Evolutionary conservation across 192 early-diverging fungal genomes (phyloP).

Genomic region (Radiomyces spectabilis): DNA sequence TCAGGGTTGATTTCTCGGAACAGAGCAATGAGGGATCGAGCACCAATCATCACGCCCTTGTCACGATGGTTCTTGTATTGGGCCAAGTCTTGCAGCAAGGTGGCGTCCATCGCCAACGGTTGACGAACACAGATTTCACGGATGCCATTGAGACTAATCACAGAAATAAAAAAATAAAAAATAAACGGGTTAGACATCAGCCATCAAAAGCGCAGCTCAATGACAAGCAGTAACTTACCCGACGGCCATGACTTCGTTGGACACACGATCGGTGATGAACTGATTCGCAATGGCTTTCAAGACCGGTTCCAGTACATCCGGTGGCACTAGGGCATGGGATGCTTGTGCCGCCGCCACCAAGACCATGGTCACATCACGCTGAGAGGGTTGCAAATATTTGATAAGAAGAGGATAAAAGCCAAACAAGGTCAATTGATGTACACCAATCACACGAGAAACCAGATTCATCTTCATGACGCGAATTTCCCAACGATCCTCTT

Average conservation of each 20-base stretch:
- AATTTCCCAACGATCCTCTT: slow-evolving; percentile 84
- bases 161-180: not conserved
- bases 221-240: slow-evolving; percentile 38
- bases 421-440: slow-evolving; percentile 88
- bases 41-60: slow-evolving; percentile 93
- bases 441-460: slow-evolving; percentile 88
- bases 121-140: slow-evolving; percentile 83
- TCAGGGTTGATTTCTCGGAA: slow-evolving; percentile 95
- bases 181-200: not conserved
- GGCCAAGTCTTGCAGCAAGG: slow-evolving; percentile 81
- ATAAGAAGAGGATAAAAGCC: slow-evolving; percentile 91
- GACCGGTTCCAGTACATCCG: slow-evolving; percentile 82
- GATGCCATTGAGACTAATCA: slow-evolving; percentile 59
- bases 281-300: slow-evolving; percentile 91
- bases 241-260: slow-evolving; percentile 92
- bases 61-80: slow-evolving; percentile 90
- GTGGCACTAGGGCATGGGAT: slow-evolving; percentile 90
- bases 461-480: slow-evolving; percentile 90
- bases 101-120: slow-evolving; percentile 84
- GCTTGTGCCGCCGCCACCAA: slow-evolving; percentile 86
- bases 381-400: slow-evolving; percentile 93
- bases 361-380: slow-evolving; percentile 89
- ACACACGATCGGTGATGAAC: slow-evolving; percentile 90
- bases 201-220: not conserved
- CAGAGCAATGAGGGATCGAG: slow-evolving; percentile 81